phyloP scores from a whole-genome alignment of 2,329 filamentous ascomycete species.

The Sclerotinia sclerotiorum region DNA sequence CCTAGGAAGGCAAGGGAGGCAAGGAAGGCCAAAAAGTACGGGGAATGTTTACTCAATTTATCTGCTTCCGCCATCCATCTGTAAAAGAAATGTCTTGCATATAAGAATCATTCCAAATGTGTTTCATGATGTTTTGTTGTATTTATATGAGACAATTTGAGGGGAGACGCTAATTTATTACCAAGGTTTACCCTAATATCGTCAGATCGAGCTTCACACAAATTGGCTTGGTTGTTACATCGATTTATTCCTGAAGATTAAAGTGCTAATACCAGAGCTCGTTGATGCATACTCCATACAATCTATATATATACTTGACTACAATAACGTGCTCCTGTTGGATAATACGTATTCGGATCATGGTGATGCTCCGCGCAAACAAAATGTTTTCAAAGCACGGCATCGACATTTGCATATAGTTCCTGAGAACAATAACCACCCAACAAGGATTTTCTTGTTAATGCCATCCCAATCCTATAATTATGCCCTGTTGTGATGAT shows the following conservation, averaged over 20 bases:
- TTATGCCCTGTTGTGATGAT: background rate
- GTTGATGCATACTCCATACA: background rate
- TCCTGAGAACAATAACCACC: background rate
- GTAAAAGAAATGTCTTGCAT: conserved; percentile 1
- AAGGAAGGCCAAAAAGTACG: background rate
- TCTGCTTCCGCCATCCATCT: background rate
- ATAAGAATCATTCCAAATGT: no score
- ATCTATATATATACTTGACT: background rate
- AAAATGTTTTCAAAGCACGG: background rate
- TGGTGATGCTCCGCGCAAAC: background rate
- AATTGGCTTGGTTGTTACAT: background rate
- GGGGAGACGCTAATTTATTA: background rate
- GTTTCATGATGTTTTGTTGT: background rate
- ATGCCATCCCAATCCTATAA: background rate
- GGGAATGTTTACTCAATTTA: no score
- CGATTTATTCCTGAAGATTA: background rate
- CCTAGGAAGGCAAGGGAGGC: background rate
- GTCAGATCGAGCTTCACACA: background rate
- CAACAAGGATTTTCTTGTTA: background rate
- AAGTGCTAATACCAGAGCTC: background rate
- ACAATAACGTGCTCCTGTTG: no score
- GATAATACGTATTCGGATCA: background rate
- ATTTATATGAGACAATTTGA: conserved; percentile 6
- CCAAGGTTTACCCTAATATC: background rate
- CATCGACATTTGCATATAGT: conserved; percentile 1